Evolutionary conservation across 495 filamentous ascomycete species (phyloP), one percentile per base, ranked within the genome.

Genomic region (Filosporella fistucella): DNA sequence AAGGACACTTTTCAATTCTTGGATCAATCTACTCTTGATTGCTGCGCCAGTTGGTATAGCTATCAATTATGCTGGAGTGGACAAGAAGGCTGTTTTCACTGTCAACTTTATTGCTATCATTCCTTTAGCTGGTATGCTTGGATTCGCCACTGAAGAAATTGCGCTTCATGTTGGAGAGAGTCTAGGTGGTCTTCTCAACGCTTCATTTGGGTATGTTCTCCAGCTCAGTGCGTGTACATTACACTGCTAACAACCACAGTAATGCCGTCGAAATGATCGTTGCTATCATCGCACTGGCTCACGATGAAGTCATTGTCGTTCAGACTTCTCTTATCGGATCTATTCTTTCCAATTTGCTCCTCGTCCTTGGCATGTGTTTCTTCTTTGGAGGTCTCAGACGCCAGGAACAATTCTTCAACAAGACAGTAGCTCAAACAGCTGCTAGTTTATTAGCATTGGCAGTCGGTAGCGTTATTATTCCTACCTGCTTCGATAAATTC

Each of bases 241-340:
- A 42, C 18, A 24, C 17, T 45, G 16, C 43, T 57, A 47, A 61
- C 42, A 11, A 22, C 22, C 7, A 25, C 51, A 85, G 85, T 14
- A 96, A 95, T 57, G 91, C 91, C 4, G 89, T 95, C 47, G 91
- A 96, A 61, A 62, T 96, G 51, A 96, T 96, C 51, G 86, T 96
- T 29, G 82, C 88, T 14, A 84, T 96, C 54, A 83, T 95, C 39
- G 89, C 89, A 0, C 68, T 96, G 30, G 65, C 74, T 17, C 68
- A 91, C 42, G 61, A 74, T 28, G 74, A 97, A 65, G 77, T 94
- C 21, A 70, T 85, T 32, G 94, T 97, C 55, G 91, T 96, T 3
- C 86, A 96, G 64, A 95, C 91, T 1, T 96, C 91, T 2, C 68
- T 96, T 11, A 87, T 96, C 49, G 91, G 91, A 22, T 86, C 81